Evolutionary conservation across 176 grass and related monocot species (phyloP), one percentile per base, ranked within the genome.

Genomic region (Avena atlantica): DNA sequence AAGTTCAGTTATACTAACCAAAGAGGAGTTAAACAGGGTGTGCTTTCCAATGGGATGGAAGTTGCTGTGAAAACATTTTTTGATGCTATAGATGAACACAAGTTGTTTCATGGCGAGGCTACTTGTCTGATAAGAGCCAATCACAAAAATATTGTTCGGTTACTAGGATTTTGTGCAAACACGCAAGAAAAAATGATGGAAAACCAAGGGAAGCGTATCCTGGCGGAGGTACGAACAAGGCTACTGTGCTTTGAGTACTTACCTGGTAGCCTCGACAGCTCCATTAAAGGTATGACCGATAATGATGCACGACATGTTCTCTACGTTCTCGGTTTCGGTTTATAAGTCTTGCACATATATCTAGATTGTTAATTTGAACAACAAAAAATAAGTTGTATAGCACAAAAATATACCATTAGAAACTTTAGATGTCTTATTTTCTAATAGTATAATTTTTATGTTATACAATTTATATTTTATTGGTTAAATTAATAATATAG

Each of bases 171-270:
- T 5, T 83, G 81, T 83, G 69, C 81, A 55, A 16, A 72, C 16
- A 83, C 81, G 16, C 65, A 71, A 42, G 48, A 19, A 15, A 55
- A 8, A 10, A 12, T 4, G 1, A 0, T 6, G 0, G 0, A 2
- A 21, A 9, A 14, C 8, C 10, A 53, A 36, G 64, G 27, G 14
- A 52, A 12, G 15, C 12, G 12, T 8, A 21, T 82, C 3, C 14
- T 82, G 47, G 48, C 31, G 7, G 64, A 82, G 14, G 20, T 14
- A 53, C 10, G 40, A 5, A 27, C n/a, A 42, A 82, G 48, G 12
- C 19, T 82, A 11, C 80, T 82, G 2, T 82, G 80, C 52, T 82
- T 82, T 11, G 80, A 82, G 49, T 56, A 70, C n/a, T 51, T 71
- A 16, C 13, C 19, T 6, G 65, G 80, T 23, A 71, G 20, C 65